Percentiles rank a stretch among this genome's conserved stretches.
These are phyloP conservation scores for Verticillium nubilum DNA, from an alignment of 2,329 filamentous ascomycete genomes.

Conservation along the genomic window DNA sequence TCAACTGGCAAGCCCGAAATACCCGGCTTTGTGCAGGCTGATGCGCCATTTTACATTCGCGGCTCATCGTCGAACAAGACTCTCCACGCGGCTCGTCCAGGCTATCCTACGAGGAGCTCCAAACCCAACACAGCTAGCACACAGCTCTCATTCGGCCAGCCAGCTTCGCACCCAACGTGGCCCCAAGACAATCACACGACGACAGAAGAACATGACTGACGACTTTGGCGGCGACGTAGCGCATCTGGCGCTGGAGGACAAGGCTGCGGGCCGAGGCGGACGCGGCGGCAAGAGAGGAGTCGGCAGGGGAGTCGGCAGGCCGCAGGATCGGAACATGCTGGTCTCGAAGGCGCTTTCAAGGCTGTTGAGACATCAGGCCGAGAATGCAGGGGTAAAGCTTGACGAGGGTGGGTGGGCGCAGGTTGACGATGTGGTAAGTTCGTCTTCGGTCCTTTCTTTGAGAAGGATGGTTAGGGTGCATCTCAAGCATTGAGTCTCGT, in stretches of 20 bases:
- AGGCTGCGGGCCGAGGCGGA: conserved; percentile 16
- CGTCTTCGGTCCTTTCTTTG: no score
- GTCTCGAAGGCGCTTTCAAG: conserved; percentile 50
- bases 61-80: neutral
- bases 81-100: neutral
- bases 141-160: neutral
- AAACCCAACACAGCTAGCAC: neutral
- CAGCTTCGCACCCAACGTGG: neutral
- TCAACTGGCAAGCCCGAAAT: neutral
- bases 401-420: conserved; percentile 55
- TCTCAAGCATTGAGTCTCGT: no score
- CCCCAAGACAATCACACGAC: neutral
- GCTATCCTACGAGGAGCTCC: neutral
- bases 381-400: conserved; percentile 49
- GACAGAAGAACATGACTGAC: conserved; percentile 4
- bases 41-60: neutral
- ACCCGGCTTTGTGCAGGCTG: neutral
- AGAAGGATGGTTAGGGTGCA: no score
- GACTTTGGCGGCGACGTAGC: neutral
- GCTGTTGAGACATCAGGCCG: conserved; percentile 51
- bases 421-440: conserved; percentile 54
- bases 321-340: conserved; percentile 36
- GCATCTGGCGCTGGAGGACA: neutral
- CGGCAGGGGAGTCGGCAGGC: conserved; percentile 22
- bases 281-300: conserved; percentile 20